Evolutionary conservation across 331 rosid species (phyloP).

Genomic region (Saraca asoca): DNA sequence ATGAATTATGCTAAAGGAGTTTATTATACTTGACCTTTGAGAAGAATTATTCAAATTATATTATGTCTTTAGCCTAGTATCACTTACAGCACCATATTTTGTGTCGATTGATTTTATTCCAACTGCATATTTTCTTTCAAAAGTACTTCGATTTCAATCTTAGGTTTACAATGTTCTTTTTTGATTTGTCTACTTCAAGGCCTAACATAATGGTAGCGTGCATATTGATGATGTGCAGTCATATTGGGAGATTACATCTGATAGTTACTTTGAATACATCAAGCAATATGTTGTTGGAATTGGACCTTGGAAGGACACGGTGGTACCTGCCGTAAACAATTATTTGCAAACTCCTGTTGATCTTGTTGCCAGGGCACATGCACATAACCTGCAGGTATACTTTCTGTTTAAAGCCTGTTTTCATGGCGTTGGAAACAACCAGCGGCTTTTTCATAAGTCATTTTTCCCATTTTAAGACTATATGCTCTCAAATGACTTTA

Average conservation of each 20-base stretch:
- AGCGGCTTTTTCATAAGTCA: neutral
- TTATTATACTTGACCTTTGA: constrained; percentile 2
- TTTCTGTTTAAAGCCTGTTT: constrained; percentile 27
- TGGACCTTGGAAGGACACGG: constrained; percentile 96
- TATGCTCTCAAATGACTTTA: neutral
- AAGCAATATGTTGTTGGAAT: constrained; percentile 83
- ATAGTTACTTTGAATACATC: constrained; percentile 67
- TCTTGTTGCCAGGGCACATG: constrained; percentile 86
- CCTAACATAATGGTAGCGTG: no score
- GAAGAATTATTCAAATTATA: no score
- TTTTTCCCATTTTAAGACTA: neutral
- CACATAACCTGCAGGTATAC: constrained; percentile 78
- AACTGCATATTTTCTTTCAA: neutral
- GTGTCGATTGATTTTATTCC: no score
- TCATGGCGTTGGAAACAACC: neutral
- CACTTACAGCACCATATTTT: no score
- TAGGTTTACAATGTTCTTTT: no score
- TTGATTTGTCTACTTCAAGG: no score
- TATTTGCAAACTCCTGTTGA: constrained; percentile 61
- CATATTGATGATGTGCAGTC: constrained; percentile 53
- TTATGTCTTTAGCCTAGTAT: no score
- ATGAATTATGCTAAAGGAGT: neutral
- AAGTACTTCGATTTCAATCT: no score
- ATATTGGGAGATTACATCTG: constrained; percentile 92
- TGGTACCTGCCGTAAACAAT: constrained; percentile 64